Evolutionary conservation across 176 grass and related monocot species (phyloP).

Genomic region (Aegilops tauschii): DNA sequence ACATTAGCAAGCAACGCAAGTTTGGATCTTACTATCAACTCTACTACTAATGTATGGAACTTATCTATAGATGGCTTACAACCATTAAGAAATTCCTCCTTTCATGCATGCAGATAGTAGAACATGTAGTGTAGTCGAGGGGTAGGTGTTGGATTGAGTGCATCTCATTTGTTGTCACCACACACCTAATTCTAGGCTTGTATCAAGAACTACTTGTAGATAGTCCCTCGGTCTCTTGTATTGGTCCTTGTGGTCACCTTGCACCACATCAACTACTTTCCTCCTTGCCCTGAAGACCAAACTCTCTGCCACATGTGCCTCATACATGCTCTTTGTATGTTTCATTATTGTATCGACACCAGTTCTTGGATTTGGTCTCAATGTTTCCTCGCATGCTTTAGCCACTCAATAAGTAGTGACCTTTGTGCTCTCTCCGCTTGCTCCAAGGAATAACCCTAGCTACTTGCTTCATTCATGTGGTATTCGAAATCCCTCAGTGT

Average conservation of each 20-base stretch:
- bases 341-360: no score
- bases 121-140: background rate
- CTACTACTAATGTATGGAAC: background rate
- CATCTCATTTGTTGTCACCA: background rate
- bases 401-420: no score
- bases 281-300: conserved; percentile 14
- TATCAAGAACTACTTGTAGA: background rate
- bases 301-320: conserved; percentile 31
- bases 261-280: background rate
- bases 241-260: background rate
- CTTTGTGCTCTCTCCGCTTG: no score
- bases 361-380: no score
- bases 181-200: background rate
- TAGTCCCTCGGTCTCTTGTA: background rate
- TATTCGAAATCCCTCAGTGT: no score
- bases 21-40: no score
- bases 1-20: no score
- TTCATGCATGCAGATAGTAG: background rate
- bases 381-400: no score
- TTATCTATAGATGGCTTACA: background rate
- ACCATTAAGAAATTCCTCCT: background rate
- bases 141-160: background rate
- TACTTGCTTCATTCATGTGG: no score
- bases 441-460: no score
- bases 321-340: no score